phyloP scores from a whole-genome alignment of 495 filamentous ascomycete genomes.

The Talaromyces thailandensis region DNA sequence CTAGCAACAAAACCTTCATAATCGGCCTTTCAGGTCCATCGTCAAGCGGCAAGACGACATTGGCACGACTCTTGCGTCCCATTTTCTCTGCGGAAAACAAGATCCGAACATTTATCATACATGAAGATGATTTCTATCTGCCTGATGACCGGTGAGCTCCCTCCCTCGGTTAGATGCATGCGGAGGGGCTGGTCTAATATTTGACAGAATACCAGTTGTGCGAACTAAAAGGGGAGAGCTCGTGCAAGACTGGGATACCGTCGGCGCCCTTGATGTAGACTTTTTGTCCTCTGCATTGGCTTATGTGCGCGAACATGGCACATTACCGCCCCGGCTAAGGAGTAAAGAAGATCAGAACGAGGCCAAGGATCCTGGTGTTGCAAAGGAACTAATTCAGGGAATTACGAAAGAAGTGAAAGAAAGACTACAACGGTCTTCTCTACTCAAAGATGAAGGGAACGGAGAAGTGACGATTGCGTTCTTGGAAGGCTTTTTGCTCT shows the following conservation, averaged over 20 bases:
- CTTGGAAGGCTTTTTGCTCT: constrained; percentile 86
- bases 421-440: background rate
- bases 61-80: constrained; percentile 62
- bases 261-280: constrained; percentile 58
- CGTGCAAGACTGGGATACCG: constrained; percentile 82
- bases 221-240: constrained; percentile 32
- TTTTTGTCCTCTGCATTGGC: constrained; percentile 50
- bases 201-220: constrained; percentile 37
- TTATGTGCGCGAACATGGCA: constrained; percentile 57
- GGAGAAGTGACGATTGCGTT: constrained; percentile 28
- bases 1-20: constrained; percentile 34
- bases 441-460: background rate
- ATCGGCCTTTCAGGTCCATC: constrained; percentile 70
- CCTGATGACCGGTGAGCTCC: constrained; percentile 54
- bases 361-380: constrained; percentile 41
- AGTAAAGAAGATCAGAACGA: constrained; percentile 75
- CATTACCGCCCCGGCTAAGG: constrained; percentile 51
- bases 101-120: constrained; percentile 62
- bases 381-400: constrained; percentile 11
- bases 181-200: background rate
- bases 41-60: constrained; percentile 72
- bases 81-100: constrained; percentile 40
- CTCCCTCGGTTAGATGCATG: too few relatives aligned
- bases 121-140: constrained; percentile 89
- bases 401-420: constrained; percentile 11